Percentiles rank a stretch among this genome's conserved stretches.
Evolutionary conservation across 1,284 basidiomycete genomes (phyloP).

Genomic region (Takashimella koratensis): DNA sequence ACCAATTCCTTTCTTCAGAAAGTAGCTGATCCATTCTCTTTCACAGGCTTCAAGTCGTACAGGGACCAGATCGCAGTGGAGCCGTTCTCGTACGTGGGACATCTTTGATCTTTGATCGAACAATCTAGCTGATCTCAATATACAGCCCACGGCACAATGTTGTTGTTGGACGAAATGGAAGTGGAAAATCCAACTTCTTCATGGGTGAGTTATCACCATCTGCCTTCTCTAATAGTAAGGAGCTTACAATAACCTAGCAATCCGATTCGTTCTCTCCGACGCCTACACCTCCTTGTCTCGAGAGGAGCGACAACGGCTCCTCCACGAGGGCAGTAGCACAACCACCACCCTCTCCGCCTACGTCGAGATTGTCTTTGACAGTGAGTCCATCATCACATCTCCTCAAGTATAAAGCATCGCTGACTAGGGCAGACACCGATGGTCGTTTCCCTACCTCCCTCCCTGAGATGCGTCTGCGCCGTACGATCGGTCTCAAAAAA

Average conservation of each 20-base stretch:
- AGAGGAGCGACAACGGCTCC: conserved; percentile 84
- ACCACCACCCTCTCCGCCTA: conserved; percentile 89
- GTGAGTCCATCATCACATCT: conserved; percentile 20
- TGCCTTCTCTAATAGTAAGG: not conserved
- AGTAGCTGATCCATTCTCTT: no score
- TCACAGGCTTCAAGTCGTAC: conserved; percentile 87
- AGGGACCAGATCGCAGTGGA: conserved; percentile 57
- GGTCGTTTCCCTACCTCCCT: conserved; percentile 85
- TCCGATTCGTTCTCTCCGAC: conserved; percentile 95
- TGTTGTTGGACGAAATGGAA: conserved; percentile 90
- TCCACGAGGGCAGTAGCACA: conserved; percentile 88
- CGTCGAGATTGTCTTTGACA: conserved; percentile 84
- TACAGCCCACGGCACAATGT: conserved; percentile 84
- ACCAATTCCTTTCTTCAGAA: no score
- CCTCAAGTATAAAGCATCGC: not conserved
- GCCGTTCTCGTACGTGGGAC: conserved; percentile 51
- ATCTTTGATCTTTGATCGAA: conserved; percentile 2
- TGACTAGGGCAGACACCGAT: conserved; percentile 52
- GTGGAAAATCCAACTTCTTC: conserved; percentile 96
- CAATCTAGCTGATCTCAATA: conserved; percentile 2
- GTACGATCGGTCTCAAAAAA: conserved; percentile 97
- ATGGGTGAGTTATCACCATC: conserved; percentile 57
- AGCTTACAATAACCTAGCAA: conserved; percentile 56
- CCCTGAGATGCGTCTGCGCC: conserved; percentile 76
- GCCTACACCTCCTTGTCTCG: conserved; percentile 93